Percentiles rank a stretch among this genome's conserved stretches.
Conservation (phyloP, 2,329 filamentous ascomycete species). For the Hypoxylon sp. region DNA sequence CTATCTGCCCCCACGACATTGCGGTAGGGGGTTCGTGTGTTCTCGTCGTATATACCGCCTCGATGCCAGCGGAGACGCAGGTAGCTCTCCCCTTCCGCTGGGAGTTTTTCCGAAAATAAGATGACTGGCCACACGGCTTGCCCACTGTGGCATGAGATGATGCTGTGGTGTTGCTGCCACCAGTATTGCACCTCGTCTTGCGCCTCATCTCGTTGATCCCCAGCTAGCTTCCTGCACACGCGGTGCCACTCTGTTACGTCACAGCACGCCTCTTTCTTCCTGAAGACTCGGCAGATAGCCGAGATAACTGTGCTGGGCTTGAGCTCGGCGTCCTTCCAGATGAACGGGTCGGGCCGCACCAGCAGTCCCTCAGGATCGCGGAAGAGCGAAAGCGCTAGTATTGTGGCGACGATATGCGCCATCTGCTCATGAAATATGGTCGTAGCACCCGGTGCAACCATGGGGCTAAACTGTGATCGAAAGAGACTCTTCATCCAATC, state of each 20-base stretch:
- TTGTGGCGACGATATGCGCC: conserved; percentile 24
- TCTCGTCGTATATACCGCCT: conserved; percentile 9
- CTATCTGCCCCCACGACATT: conserved; percentile 17
- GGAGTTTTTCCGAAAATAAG: neutral
- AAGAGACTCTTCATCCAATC: conserved; percentile 12
- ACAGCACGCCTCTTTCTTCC: conserved; percentile 15
- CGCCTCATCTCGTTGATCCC: conserved; percentile 1
- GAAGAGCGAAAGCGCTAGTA: conserved; percentile 35
- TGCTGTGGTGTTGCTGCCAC: neutral
- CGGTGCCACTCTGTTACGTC: conserved; percentile 37
- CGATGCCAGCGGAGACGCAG: conserved; percentile 25
- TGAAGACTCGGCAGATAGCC: conserved; percentile 17
- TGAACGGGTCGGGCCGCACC: conserved; percentile 25
- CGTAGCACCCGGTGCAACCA: neutral
- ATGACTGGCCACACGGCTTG: conserved; percentile 23
- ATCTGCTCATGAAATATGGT: conserved; percentile 28
- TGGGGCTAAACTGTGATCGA: conserved; percentile 5
- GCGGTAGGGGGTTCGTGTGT: neutral
- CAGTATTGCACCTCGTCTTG: neutral
- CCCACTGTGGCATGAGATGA: conserved; percentile 20
- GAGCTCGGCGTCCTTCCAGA: conserved; percentile 15
- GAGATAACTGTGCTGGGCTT: conserved; percentile 31
- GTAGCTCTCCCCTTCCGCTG: conserved; percentile 25
- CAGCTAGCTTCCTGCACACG: conserved; percentile 28
- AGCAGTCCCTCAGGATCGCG: conserved; percentile 11